Conservation (phyloP, 164 flowering plant species). For the Saururus chinensis region DNA sequence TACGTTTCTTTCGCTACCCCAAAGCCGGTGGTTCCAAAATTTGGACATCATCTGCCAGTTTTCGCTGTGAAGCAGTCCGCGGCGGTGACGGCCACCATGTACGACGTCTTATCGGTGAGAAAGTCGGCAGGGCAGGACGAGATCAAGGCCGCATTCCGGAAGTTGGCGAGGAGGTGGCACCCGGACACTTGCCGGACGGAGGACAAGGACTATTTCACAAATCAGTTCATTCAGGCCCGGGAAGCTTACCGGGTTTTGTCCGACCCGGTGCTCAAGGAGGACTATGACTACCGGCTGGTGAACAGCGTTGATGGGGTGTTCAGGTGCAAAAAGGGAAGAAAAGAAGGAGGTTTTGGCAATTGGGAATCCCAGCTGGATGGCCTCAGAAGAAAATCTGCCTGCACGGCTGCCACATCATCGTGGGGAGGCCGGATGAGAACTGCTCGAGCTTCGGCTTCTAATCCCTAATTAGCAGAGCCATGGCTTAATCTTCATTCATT, state of each 20-base stretch:
- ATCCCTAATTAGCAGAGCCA: too few relatives aligned
- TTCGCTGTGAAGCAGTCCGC: not conserved
- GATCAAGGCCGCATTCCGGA: conserved; percentile 11
- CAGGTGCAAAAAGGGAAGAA: not conserved
- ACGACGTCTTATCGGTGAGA: conserved; percentile 5
- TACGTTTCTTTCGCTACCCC: too few relatives aligned
- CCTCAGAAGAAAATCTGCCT: not conserved
- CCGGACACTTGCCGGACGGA: conserved; percentile 8
- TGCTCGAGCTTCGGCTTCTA: too few relatives aligned
- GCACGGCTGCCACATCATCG: not conserved
- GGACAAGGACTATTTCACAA: not conserved
- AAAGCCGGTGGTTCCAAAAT: too few relatives aligned
- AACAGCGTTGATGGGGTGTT: not conserved
- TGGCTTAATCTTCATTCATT: not conserved
- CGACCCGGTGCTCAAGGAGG: conserved; percentile 8
- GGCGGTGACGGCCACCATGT: conserved; percentile 3
- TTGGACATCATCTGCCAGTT: too few relatives aligned
- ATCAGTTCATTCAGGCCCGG: conserved; percentile 6
- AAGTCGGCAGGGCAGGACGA: conserved; percentile 7
- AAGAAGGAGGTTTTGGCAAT: conserved; percentile 2
- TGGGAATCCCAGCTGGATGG: conserved; percentile 12
- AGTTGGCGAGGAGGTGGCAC: conserved; percentile 7
- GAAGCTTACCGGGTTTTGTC: conserved; percentile 10
- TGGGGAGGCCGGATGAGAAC: too few relatives aligned
- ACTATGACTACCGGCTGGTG: conserved; percentile 6